These are phyloP conservation scores for Candida multigemmis DNA, from an alignment of 805 yeast species.

Conservation along the genomic window DNA sequence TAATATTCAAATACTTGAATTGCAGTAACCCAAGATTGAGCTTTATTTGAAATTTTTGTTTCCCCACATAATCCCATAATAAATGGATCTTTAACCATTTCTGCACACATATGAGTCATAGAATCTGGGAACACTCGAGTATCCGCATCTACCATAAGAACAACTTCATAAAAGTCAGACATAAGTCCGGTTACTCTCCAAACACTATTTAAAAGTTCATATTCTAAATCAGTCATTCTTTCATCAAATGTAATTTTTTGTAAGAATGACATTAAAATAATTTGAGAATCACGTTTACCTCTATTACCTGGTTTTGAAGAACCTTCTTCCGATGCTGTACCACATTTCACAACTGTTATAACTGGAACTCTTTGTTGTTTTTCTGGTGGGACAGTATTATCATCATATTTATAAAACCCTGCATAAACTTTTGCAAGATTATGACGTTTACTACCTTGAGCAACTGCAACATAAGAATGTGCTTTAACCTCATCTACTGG, in stretches of 20 bases:
- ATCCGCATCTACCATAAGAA: constrained; percentile 93
- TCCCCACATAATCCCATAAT: constrained; percentile 95
- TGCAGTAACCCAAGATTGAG: constrained; percentile 80
- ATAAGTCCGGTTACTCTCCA: constrained; percentile 82
- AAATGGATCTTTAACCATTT: constrained; percentile 77
- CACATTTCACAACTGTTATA: constrained; percentile 74
- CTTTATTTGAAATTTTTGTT: constrained; percentile 80
- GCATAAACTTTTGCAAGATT: constrained; percentile 96
- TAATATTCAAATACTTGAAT: constrained; percentile 92
- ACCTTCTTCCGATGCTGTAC: constrained; percentile 70
- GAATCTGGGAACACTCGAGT: constrained; percentile 84
- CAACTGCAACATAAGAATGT: constrained; percentile 89
- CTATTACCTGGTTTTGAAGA: constrained; percentile 77
- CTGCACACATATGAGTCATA: constrained; percentile 81
- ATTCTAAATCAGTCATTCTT: constrained; percentile 88
- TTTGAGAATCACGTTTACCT: constrained; percentile 94
- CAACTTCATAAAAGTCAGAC: constrained; percentile 73
- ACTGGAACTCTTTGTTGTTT: constrained; percentile 84
- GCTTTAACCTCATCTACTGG: constrained; percentile 73
- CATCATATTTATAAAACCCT: constrained; percentile 85
- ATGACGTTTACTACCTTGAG: constrained; percentile 89
- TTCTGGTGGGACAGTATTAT: constrained; percentile 62
- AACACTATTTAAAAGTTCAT: constrained; percentile 61
- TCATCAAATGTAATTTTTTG: constrained; percentile 86
- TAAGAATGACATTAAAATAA: constrained; percentile 81